Evolutionary conservation across 2,329 filamentous ascomycete species (phyloP), one percentile per base, ranked within the genome.

Genomic region (Passalora sequoiae): DNA sequence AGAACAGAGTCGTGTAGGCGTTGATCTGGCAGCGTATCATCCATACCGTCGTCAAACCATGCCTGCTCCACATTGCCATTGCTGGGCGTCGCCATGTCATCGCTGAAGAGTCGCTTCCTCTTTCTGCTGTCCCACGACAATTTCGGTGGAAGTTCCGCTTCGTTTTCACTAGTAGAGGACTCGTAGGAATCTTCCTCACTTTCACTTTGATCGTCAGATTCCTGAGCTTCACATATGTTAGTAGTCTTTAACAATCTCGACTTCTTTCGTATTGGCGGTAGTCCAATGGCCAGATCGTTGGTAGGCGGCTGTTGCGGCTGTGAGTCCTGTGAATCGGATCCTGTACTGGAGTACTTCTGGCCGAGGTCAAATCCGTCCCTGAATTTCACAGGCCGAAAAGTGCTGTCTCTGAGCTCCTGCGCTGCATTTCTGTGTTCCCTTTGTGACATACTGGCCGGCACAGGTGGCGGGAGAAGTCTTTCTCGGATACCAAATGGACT

Each of bases 381-480:
- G 56, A 81, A 81, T 6, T 60, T 53, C 6, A 80, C 63, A 0
- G 76, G 72, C 28, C 69, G 64, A 51, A 78, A 80, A 35, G 68
- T 66, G 46, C 72, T 74, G 32, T 31, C 41, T 20, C 69, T 65
- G 21, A 60, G 57, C 25, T 47, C 38, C 17, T 30, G 31, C 4
- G 30, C 6, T 4, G 29, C 24, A 13, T 33, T 27, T 8, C 19
- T 25, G 2, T 22, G 6, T 16, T 46, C 37, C 12, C 17, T 13
- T 16, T 51, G 43, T 8, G 43, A 40, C 16, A 44, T 31, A 36
- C 58, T 61, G 3, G 56, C 58, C 8, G 60, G 59, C 6, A 60
- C 50, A 7, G 66, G 63, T 21, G 67, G 66, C n/a, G 68, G 64
- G 12, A 75, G 67, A 4, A 80, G 62, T 16, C 70, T 69, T 45